Base-by-base conservation (phyloP, 371 early-diverging fungal species). In the Haplosporangium sp. region DNA sequence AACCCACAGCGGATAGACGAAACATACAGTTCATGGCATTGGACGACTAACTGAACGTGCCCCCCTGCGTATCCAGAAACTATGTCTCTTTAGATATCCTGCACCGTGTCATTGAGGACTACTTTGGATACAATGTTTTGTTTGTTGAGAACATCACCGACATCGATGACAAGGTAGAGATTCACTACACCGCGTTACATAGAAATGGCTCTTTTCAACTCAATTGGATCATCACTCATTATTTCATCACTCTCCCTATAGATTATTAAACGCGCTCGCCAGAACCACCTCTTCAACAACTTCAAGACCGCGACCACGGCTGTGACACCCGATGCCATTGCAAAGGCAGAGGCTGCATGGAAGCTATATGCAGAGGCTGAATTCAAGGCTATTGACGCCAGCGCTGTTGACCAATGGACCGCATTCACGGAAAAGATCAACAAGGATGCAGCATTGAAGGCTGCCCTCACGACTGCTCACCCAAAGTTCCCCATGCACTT, bases 141-240 rank as follows among this genome's bases (percentile, higher is more conserved):
- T 94, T 95, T 83, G 98, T 99, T 48, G 99, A 99, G 94, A 99
- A 99, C 81, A 94, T 99, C 58, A 99, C 99, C 42, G 99, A 99
- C 83, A 97, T 99, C 80, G 99, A 99, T 81, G 99, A 99, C 82
- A 99, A 99, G 87, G 92, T 91, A 81, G 43, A 5, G 20, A 18
- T 16, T 13, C 23, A 55, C 7, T 10, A 51, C 20, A 12, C 12
- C 12, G 21, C 48, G 46, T 47, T 5, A 20, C 40, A 51, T 42
- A 41, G 18, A 20, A 55, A 16, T 11, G 41, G 42, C 29, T 2
- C 29, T 29, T 4, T 29, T 29, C 29, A 29, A 29, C 29, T 29
- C 29, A 29, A 29, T 29, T 29, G 29, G 29, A 29, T 29, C 29
- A 29, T 4, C 29, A 29, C 48, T 42, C 40, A 6, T 47, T 43